Base-by-base conservation (phyloP, 345 rosid species). In the Eucalyptus rudis region DNA sequence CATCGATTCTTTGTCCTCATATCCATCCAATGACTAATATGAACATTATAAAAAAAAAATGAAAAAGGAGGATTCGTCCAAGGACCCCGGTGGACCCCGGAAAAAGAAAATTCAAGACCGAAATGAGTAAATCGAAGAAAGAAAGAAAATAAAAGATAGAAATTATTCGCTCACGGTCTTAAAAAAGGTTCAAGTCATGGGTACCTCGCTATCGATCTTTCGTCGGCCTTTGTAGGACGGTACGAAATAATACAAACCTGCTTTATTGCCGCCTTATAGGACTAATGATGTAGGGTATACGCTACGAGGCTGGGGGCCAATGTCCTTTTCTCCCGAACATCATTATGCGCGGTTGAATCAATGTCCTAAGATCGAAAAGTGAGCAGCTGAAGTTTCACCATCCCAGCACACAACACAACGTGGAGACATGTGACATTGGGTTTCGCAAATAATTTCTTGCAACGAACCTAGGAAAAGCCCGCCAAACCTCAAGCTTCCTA, bases 1-100 rank as follows among this genome's bases (percentile, higher is more conserved):
- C 2, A 0, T 36, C 14, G 0, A 20, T 11, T 20, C 47, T 6
- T 6, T 3, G 9, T 76, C 13, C 84, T 36, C 20, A 5, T 5
- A 3, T 71, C 1, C 2, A 1, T 27, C 33, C 2, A 62, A 29
- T 0, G 17, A 29, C 33, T 13, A 12, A 29, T 29, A 29, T 6
- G 16, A n/a, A 7, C 76, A n/a, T 29, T n/a, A n/a, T 33, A 3
- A 27, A 27, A 12, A 29, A 76, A 36, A 66, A 3, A n/a, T 4
- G 9, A 16, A 8, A 8, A 31, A 15, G 20, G 9, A 1, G 79
- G 40, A 64, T 64, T 33, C 0, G 20, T 31, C 40, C 5, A 31
- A 15, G 76, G 76, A 64, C 76, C 76, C 3, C 3, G 1, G n/a
- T 1, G 76, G 76, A 64, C 20, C 36, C 68, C 3, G 22, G 8